Evolutionary conservation across 192 early-diverging fungal species (phyloP).

Genomic region (Dimargaris verticillata): DNA sequence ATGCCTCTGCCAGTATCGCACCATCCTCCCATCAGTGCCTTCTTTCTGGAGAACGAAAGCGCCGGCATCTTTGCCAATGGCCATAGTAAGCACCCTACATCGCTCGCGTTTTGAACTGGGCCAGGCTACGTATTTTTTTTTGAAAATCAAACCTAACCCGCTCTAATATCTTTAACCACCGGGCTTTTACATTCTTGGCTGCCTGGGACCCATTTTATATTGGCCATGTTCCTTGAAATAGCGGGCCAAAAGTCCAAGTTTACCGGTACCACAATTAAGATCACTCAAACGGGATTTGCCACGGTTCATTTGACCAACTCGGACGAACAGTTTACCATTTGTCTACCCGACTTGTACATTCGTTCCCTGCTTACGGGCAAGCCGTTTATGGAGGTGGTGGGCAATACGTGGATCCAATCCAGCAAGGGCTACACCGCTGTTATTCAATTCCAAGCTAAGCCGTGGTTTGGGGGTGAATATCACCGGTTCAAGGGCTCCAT

Average conservation of each 20-base stretch:
- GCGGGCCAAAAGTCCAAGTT: conserved; percentile 57
- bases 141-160: too few species aligned
- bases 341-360: conserved; percentile 54
- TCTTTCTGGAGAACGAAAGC: conserved; percentile 42
- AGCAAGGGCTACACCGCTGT: conserved; percentile 33
- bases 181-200: conserved; percentile 13
- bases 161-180: too few species aligned
- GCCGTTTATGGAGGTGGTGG: conserved; percentile 44
- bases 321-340: conserved; percentile 52
- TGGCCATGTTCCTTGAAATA: conserved; percentile 4
- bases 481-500: conserved; percentile 53
- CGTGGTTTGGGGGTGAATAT: conserved; percentile 65
- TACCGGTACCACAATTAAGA: conserved; percentile 52
- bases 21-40: conserved; percentile 54
- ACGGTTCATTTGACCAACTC: conserved; percentile 40
- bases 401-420: conserved; percentile 36
- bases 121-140: too few species aligned
- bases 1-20: too few species aligned
- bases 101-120: too few species aligned
- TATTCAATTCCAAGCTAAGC: conserved; percentile 56
- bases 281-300: conserved; percentile 60
- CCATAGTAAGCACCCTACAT: conserved; percentile 37
- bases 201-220: conserved; percentile 4
- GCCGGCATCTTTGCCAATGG: conserved; percentile 41
- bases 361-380: conserved; percentile 53